Evolutionary conservation across 352 stramenopile genomes (phyloP), one percentile per base, ranked within the genome.

Genomic region (Globisporangium yorkense): DNA sequence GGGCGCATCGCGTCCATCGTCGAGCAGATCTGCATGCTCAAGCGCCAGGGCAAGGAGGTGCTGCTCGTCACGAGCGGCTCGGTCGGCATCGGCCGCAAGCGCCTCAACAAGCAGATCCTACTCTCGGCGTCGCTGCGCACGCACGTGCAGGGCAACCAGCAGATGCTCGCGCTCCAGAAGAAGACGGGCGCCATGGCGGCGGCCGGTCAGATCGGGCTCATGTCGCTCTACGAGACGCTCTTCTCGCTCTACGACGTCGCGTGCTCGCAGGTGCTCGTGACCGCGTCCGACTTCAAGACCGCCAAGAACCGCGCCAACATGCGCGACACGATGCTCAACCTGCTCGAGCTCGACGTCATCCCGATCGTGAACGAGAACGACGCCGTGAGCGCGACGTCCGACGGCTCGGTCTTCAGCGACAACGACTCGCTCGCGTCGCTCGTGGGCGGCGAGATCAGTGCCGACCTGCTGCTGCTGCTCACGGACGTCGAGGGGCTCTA

Each of bases 301-400:
- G 79, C 74, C 27, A 82, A 92, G 56, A 89, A 91, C 58, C 82
- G 84, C 45, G 80, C 80, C 20, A 94, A 90, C 51, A 89, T 89
- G 77, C 80, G 79, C 61, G 82, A 96, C 63, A 96, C 89, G n/a
- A 85, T 96, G 67, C 71, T 93, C 41, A 89, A 92, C 39, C 74
- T 99, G 43, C 74, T 99, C 18, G 81, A 89, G 59, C 71, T 99
- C n/a, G 96, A 97, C 35, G 96, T 98, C 53, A 94, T 99, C 24
- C 97, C 97, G 7, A 98, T 99, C 66, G 89, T 99, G 40, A 99
- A 99, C 72, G 96, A 99, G 66, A 99, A 99, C 72, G 97, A 99
- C 83, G 94, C 96, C 0, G 96, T 99, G 24, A 96, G 80, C 40
- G 91, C 84, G 7, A 75, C 65, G 39, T 73, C 72, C 24, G 83